Evolutionary conservation across 345 rosid genomes (phyloP), one percentile per base, ranked within the genome.

Genomic region (sweet orange (Citrus sinensis)): DNA sequence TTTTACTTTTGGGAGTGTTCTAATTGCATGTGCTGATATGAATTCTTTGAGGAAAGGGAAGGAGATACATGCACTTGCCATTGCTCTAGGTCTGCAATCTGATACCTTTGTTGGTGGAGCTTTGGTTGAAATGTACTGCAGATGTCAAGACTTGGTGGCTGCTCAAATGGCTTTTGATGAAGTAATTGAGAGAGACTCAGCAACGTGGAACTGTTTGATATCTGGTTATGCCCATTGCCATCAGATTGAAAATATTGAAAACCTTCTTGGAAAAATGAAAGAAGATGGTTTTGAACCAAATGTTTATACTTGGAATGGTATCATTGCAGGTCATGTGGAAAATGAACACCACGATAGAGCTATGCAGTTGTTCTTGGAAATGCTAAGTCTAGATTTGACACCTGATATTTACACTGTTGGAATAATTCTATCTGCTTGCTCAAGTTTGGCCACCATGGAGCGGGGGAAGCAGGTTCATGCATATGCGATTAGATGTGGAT

Each of bases 41-140:
- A 80, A 73, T 76, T 87, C 84, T 67, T 67, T 83, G 77, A 78
- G 79, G 56, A 72, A 42, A 76, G 95, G 90, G 62, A 86, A 81
- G 83, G 81, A 76, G 79, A 75, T 88, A 63, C 94, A 89, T 82
- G 76, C 86, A 16, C 79, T 70, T 71, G 87, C 92, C 35, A 74
- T 88, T 80, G 77, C 69, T 65, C 67, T 72, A 71, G 92, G 90
- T 54, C 83, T 89, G 81, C 88, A 87, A 56, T 80, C 85, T 46
- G 78, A 88, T 82, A 85, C 89, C 54, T 89, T 87, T 56, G 89
- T 89, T 16, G 95, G 95, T 22, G 90, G 92, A 67, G 88, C 92
- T 20, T 80, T 89, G 74, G 86, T 89, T 66, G 90, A 87, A 81
- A 81, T 90, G 92, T 89, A 84, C 72, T 76, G 90, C 56, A 89